Evolutionary conservation across 2,329 filamentous ascomycete genomes (phyloP).

Genomic region (Leptographium lundbergii): DNA sequence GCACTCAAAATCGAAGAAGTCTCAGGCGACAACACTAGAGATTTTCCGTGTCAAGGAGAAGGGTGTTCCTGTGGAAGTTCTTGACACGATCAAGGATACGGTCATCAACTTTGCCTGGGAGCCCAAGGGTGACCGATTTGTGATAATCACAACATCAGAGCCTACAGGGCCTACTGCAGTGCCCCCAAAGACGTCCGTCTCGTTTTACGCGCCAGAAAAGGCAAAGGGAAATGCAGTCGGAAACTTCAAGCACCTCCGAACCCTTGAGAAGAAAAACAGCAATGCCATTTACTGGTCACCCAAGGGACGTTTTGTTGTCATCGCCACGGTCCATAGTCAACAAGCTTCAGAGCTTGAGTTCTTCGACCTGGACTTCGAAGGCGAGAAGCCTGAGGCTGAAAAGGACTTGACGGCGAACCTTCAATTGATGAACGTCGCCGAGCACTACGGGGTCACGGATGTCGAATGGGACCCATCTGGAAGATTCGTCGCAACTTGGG

Average conservation of each 20-base stretch:
- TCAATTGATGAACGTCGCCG: conserved; percentile 82
- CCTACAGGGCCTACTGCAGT: conserved; percentile 65
- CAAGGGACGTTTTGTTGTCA: conserved; percentile 84
- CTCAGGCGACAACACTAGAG: conserved; percentile 88
- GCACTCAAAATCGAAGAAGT: conserved; percentile 99
- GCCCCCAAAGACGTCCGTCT: conserved; percentile 82
- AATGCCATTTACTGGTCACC: conserved; percentile 99
- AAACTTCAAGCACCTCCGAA: conserved; percentile 94
- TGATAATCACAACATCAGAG: conserved; percentile 91
- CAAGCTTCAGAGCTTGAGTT: conserved; percentile 95
- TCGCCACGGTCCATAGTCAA: conserved; percentile 84
- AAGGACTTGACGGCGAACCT: conserved; percentile 93
- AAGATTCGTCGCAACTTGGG: conserved; percentile 85
- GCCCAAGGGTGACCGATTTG: conserved; percentile 92
- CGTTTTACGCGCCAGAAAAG: conserved; percentile 97
- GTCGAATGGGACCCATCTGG: conserved; percentile 97
- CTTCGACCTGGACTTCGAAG: conserved; percentile 95
- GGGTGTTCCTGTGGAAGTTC: conserved; percentile 94
- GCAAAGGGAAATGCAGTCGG: conserved; percentile 67
- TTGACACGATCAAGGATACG: conserved; percentile 94
- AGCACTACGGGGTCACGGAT: conserved; percentile 96
- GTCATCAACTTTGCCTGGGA: conserved; percentile 99
- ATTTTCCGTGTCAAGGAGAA: conserved; percentile 98
- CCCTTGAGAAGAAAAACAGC: conserved; percentile 97
- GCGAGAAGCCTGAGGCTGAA: conserved; percentile 83